Evolutionary conservation across 805 yeast species (phyloP).

Genomic region (Pichia phayaonensis): DNA sequence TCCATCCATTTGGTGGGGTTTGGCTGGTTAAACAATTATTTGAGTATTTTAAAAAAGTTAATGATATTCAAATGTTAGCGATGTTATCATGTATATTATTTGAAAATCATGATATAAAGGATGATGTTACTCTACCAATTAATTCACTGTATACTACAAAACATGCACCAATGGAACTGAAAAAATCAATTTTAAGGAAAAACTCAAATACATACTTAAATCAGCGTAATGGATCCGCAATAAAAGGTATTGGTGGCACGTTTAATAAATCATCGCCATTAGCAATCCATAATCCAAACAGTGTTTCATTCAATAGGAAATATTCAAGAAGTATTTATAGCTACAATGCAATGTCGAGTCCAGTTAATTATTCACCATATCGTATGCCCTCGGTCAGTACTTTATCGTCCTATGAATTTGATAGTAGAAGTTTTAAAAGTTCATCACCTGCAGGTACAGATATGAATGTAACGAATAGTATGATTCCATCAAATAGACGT

Average conservation of each 20-base stretch:
- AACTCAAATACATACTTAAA: background rate
- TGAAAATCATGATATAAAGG: conserved; percentile 31
- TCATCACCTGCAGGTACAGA: conserved; percentile 21
- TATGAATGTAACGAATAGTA: background rate
- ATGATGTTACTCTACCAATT: conserved; percentile 32
- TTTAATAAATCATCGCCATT: background rate
- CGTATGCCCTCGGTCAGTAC: conserved; percentile 21
- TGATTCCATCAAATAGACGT: conserved; percentile 15
- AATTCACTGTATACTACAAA: conserved; percentile 36
- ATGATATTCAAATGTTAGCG: conserved; percentile 84
- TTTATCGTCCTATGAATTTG: conserved; percentile 18
- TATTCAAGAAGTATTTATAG: conserved; percentile 10
- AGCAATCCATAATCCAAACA: conserved; percentile 2
- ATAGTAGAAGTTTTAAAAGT: conserved; percentile 17
- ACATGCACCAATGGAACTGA: background rate
- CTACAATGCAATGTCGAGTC: conserved; percentile 1
- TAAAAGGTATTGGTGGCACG: background rate
- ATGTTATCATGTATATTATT: conserved; percentile 71
- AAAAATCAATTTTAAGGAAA: conserved; percentile 1
- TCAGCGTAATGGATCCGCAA: background rate
- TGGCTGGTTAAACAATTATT: conserved; percentile 61
- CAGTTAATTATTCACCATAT: conserved; percentile 6
- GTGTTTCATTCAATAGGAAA: conserved; percentile 15
- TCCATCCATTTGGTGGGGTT: conserved; percentile 66
- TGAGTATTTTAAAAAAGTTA: conserved; percentile 50